These are phyloP conservation scores for Rhodocollybia butyracea DNA, from an alignment of 768 basidiomycete species.

Conservation along the genomic window DNA sequence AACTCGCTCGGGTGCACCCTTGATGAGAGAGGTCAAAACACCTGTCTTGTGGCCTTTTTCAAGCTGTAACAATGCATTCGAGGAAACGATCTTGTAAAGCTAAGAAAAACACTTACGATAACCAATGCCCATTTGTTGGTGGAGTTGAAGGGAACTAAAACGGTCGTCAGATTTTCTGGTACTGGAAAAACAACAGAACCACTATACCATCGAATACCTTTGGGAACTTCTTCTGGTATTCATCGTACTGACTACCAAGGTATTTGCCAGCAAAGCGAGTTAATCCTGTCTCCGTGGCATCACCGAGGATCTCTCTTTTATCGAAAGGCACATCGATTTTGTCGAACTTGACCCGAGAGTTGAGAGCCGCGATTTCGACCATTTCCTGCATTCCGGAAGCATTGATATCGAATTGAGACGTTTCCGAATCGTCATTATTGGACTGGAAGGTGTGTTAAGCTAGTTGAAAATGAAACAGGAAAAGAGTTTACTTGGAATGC, in stretches of 20 bases:
- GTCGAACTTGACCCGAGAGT: conserved; percentile 71
- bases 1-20: conserved; percentile 70
- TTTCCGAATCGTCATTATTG: conserved; percentile 62
- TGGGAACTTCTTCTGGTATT: conserved; percentile 42
- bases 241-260: conserved; percentile 50
- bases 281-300: conserved; percentile 75
- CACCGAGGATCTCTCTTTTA: conserved; percentile 59
- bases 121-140: conserved; percentile 74
- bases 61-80: conserved; percentile 31
- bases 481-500: conserved; percentile 49
- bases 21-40: conserved; percentile 52
- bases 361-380: conserved; percentile 60
- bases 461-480: background rate
- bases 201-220: conserved; percentile 58
- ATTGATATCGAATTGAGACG: conserved; percentile 44
- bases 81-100: background rate
- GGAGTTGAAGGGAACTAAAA: conserved; percentile 62
- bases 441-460: conserved; percentile 32
- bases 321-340: conserved; percentile 59
- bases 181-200: background rate
- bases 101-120: conserved; percentile 39
- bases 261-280: conserved; percentile 62
- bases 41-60: conserved; percentile 53
- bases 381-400: conserved; percentile 63
- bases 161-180: background rate